Base-by-base conservation (phyloP, 2,329 filamentous ascomycete genomes). In the Phoma sp. region DNA sequence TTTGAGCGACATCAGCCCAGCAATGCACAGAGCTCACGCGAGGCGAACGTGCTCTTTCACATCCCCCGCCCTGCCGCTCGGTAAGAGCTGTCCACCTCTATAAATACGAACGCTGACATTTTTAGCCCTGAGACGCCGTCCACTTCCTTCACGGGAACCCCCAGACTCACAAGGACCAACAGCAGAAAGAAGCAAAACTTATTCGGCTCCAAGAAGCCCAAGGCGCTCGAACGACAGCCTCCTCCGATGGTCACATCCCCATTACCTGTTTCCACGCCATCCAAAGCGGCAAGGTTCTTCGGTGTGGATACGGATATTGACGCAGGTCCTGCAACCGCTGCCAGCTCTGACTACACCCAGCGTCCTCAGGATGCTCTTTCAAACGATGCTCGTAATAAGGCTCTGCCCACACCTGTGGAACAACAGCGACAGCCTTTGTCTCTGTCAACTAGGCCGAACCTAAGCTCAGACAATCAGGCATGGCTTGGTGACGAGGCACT, bases 221-320 rank as follows among this genome's bases (percentile, higher is more conserved):
- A 60, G 38, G 47, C 57, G n/a, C 30, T 47, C 24, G 52, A 59
- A 14, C 52, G 52, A 10, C 51, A 49, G 23, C 46, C 36, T 10
- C 35, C 46, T 11, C 24, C 38, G 13, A 35, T 53, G 37, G 24
- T 47, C 9, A 47, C 48, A 18, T 61, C 62, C 2, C 60, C 64
- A 9, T 36, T 69, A 10, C 63, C 63, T 13, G 55, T 58, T 6
- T 30, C 45, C 9, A 68, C 65, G 9, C 64, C 67, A 24, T 53
- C 45, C 40, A 68, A 69, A 44, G 66, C 62, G 18, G 59, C 59
- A 4, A 56, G 60, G 42, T 44, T 69, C 7, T 59, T 69, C 6
- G 66, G 66, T 29, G 22, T 67, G 7, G 44, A 56, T 6, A 0
- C 46, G 7, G 44, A 41, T 29, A 24, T 67, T 8, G 44, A 56